phyloP scores from a whole-genome alignment of 1,284 basidiomycete species.

The Ceraceosorus guamensis region DNA sequence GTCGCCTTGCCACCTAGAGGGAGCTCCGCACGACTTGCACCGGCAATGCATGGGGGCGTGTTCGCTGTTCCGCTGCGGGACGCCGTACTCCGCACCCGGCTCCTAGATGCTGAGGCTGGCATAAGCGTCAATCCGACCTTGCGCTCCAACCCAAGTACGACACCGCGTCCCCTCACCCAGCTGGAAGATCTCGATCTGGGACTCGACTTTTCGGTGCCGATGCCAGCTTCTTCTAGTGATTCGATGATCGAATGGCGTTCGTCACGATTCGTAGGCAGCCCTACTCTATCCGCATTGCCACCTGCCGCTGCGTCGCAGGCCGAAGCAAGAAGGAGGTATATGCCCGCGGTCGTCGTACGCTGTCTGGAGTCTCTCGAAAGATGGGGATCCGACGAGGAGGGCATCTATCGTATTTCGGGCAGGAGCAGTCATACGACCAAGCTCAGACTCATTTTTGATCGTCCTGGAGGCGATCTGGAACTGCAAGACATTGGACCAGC shows the following conservation, averaged over 20 bases:
- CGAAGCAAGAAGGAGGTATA: constrained; percentile 23
- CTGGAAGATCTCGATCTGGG: constrained; percentile 6
- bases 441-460: constrained; percentile 27
- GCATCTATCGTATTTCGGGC: constrained; percentile 43
- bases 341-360: constrained; percentile 37
- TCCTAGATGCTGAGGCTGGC: no score
- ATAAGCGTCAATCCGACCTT: no score
- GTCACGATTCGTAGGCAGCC: background rate
- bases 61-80: constrained; percentile 37
- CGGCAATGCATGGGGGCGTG: constrained; percentile 3
- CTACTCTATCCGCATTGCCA: background rate
- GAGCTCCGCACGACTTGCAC: constrained; percentile 8
- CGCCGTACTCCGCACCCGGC: constrained; percentile 26
- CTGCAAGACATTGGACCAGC: constrained; percentile 36
- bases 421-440: constrained; percentile 39
- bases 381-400: constrained; percentile 40
- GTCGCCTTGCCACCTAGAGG: constrained; percentile 1
- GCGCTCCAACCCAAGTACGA: no score
- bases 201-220: constrained; percentile 2
- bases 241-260: background rate
- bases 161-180: background rate
- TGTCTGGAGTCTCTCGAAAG: constrained; percentile 41
- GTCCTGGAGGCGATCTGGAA: constrained; percentile 18
- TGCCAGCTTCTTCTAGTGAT: constrained; percentile 4
- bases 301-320: constrained; percentile 6